Evolutionary conservation across 192 early-diverging fungal species (phyloP), one percentile per base, ranked within the genome.

Genomic region (Backusella liffmaniae): DNA sequence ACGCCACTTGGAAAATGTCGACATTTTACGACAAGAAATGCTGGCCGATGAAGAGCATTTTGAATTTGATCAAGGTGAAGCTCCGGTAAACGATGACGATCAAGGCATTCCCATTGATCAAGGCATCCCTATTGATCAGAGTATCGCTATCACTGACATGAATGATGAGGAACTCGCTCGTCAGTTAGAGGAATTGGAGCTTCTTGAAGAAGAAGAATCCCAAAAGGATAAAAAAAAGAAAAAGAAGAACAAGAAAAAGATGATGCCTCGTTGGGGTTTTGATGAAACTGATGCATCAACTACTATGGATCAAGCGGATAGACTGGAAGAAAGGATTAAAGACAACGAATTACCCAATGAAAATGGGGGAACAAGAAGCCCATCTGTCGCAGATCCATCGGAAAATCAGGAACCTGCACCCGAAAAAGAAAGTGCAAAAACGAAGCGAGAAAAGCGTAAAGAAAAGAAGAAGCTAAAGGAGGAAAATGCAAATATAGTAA

Each of bases 1-100:
- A 78, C 94, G 94, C 74, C 98, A 99, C 79, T 77, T 90, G 10
- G 90, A 94, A 78, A 91, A 88, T 35, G 94, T 94, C 4, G 88
- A 92, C 66, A 82, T 87, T n/a, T 83, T 98, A 16, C 84, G 91
- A 37, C 80, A 90, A 51, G 86, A 97, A 77, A 92, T 98, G 89
- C 49, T 90, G 69, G 87, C 86, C 18, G 93, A 94, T 30, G 92
- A 94, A 53, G 83, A 78, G 46, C 66, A 81, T 26, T 65, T 74
- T 30, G 53, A 70, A 70, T 66, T 72, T 42, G 67, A 6, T 30
- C 1, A 30, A 1, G 41, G 4, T 5, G 67, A 62, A 3, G 56
- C 76, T 1, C 34, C 59, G 7, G 30, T 42, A 30, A 39, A 66
- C 12, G 49, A 53, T 18, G 42, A 53, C 13, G 21, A 51, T 21